These are phyloP conservation scores for Juncus inflexus DNA, from an alignment of 176 grass and related monocot species.

Conservation along the genomic window DNA sequence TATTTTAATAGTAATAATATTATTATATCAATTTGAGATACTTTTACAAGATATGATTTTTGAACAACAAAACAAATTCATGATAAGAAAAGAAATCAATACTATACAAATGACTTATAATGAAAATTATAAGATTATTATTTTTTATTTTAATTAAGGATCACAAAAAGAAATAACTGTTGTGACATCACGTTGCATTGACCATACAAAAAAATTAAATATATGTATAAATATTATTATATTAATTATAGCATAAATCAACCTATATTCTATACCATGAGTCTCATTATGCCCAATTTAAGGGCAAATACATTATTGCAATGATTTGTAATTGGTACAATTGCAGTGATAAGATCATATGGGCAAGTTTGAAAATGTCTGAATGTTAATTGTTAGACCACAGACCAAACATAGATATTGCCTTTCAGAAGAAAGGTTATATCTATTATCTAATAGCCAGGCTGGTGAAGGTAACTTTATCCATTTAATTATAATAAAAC, in stretches of 20 bases:
- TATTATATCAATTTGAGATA: too few relatives aligned
- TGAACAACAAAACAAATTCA: too few relatives aligned
- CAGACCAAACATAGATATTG: not conserved
- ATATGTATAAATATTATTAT: not conserved
- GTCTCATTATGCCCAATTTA: not conserved
- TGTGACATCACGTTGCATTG: too few relatives aligned
- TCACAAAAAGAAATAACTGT: too few relatives aligned
- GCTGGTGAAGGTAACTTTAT: not conserved
- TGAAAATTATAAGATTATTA: too few relatives aligned
- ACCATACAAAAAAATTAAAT: not conserved
- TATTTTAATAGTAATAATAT: too few relatives aligned
- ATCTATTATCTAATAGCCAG: conserved; percentile 12
- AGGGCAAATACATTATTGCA: not conserved
- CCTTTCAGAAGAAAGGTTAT: not conserved
- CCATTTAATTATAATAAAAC: too few relatives aligned
- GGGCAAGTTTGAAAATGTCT: not conserved
- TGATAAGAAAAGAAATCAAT: too few relatives aligned
- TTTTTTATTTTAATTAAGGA: too few relatives aligned
- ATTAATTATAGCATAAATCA: not conserved
- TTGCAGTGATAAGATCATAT: not conserved
- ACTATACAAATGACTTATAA: too few relatives aligned
- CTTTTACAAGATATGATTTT: too few relatives aligned
- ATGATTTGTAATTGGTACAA: not conserved
- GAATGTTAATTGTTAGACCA: not conserved
- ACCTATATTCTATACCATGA: not conserved